Conservation (phyloP, 1,139 yeast genomes). For the Geotrichum restrictum region DNA sequence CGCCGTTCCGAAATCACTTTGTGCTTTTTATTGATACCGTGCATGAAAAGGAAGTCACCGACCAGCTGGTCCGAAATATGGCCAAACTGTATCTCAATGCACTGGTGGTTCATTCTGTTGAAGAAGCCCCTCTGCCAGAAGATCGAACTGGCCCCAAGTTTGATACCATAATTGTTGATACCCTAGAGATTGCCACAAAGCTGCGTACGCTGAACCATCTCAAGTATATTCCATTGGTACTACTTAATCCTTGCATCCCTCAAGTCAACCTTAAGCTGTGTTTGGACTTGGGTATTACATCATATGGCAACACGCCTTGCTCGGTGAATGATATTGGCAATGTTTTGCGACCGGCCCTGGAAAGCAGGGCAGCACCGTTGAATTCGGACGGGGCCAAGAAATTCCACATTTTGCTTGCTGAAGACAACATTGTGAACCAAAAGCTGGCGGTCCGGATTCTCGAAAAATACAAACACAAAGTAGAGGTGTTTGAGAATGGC, state of each 20-base stretch:
- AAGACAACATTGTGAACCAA: constrained; percentile 82
- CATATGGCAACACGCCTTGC: constrained; percentile 86
- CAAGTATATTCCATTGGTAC: constrained; percentile 75
- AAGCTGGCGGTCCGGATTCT: constrained; percentile 59
- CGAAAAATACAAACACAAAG: constrained; percentile 28
- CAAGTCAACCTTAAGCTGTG: constrained; percentile 76
- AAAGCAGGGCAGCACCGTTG: constrained; percentile 73
- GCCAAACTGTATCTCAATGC: constrained; percentile 43
- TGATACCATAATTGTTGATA: constrained; percentile 78
- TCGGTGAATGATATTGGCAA: constrained; percentile 76
- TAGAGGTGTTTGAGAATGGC: constrained; percentile 64
- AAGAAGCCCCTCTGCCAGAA: constrained; percentile 42
- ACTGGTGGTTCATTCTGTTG: constrained; percentile 43
- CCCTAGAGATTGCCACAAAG: constrained; percentile 67
- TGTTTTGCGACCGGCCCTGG: constrained; percentile 78
- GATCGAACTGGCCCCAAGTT: constrained; percentile 49
- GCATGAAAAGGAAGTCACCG: constrained; percentile 61
- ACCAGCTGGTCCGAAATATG: constrained; percentile 51
- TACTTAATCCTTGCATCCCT: constrained; percentile 72
- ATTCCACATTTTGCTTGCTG: constrained; percentile 73
- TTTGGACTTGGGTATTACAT: constrained; percentile 78
- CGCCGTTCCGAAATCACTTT: constrained; percentile 56
- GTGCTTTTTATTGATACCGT: constrained; percentile 70
- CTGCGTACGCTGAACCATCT: constrained; percentile 67
- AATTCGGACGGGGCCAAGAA: constrained; percentile 75